A percentile compares a stretch with the other conserved stretches of the same genome.
Evolutionary conservation across 202 grass and related monocot species (phyloP).

Genomic region (Zoysia matrella): DNA sequence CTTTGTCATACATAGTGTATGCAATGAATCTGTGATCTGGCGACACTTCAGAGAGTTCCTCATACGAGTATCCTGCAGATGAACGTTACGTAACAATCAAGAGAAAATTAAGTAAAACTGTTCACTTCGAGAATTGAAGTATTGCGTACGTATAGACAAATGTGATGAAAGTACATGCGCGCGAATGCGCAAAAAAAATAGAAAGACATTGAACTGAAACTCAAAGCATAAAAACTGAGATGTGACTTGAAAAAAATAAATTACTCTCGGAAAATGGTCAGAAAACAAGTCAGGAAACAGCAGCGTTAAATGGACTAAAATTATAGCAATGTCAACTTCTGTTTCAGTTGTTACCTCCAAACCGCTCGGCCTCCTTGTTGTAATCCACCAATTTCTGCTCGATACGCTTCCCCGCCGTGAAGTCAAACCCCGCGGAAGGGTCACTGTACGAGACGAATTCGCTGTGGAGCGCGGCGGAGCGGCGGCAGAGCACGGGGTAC

Average conservation of each 20-base stretch:
- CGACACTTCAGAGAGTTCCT: conserved; percentile 94
- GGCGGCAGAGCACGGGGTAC: conserved; percentile 80
- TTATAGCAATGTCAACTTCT: not conserved
- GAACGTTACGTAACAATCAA: conserved; percentile 19
- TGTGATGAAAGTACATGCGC: not conserved
- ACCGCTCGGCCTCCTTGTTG: conserved; percentile 88
- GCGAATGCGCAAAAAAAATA: not conserved
- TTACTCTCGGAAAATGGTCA: not conserved
- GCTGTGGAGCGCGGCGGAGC: conserved; percentile 63
- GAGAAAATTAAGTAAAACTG: conserved; percentile 18
- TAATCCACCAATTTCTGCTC: conserved; percentile 94
- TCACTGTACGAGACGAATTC: conserved; percentile 89
- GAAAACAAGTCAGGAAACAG: not conserved
- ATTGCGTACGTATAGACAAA: not conserved
- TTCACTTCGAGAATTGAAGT: not conserved
- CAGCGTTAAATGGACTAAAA: conserved; percentile 4
- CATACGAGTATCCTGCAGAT: conserved; percentile 83
- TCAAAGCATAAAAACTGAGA: too few relatives aligned
- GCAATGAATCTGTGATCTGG: conserved; percentile 87
- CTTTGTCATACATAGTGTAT: conserved; percentile 98
- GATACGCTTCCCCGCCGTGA: conserved; percentile 82
- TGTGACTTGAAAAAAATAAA: too few relatives aligned
- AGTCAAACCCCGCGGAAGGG: conserved; percentile 86
- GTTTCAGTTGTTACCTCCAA: conserved; percentile 65
- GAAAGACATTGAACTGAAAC: too few relatives aligned